Evolutionary conservation across 1,284 basidiomycete species (phyloP).

Genomic region (Inonotus hispidus): DNA sequence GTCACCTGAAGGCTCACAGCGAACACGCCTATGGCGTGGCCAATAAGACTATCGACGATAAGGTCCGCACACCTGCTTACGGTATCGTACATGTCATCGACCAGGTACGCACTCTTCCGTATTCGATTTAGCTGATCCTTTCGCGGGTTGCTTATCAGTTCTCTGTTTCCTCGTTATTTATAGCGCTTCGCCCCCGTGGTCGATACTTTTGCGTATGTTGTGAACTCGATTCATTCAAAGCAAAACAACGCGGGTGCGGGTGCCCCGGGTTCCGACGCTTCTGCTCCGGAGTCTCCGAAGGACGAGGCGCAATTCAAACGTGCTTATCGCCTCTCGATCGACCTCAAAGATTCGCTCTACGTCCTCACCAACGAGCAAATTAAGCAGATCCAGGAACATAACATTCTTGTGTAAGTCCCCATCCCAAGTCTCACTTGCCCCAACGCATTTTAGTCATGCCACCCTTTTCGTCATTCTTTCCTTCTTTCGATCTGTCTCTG

Average conservation of each 20-base stretch:
- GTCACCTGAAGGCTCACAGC: slow-evolving; percentile 50
- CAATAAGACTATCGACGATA: slow-evolving; percentile 62
- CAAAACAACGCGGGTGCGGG: slow-evolving; percentile 24
- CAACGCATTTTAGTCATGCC: not conserved
- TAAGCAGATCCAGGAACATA: slow-evolving; percentile 66
- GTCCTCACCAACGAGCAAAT: slow-evolving; percentile 66
- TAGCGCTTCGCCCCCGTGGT: slow-evolving; percentile 69
- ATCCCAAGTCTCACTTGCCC: not conserved
- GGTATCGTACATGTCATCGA: slow-evolving; percentile 65
- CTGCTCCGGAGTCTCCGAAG: slow-evolving; percentile 20
- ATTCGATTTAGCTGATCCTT: slow-evolving; percentile 6
- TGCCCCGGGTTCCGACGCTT: slow-evolving; percentile 11
- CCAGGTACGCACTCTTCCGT: slow-evolving; percentile 44
- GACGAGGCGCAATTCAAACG: slow-evolving; percentile 69
- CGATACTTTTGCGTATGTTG: slow-evolving; percentile 58
- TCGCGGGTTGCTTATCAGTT: slow-evolving; percentile 14
- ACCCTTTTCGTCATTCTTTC: not conserved
- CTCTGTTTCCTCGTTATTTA: slow-evolving; percentile 16
- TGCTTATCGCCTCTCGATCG: slow-evolving; percentile 56
- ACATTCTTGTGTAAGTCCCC: slow-evolving; percentile 49
- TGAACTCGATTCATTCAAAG: slow-evolving; percentile 48
- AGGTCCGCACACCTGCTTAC: slow-evolving; percentile 55
- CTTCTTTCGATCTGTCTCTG: not conserved
- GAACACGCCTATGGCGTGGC: slow-evolving; percentile 51
- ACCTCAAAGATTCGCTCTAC: slow-evolving; percentile 55